Base-by-base conservation (phyloP, 441 rosid genomes). In the Arabidopsis hybrid region DNA sequence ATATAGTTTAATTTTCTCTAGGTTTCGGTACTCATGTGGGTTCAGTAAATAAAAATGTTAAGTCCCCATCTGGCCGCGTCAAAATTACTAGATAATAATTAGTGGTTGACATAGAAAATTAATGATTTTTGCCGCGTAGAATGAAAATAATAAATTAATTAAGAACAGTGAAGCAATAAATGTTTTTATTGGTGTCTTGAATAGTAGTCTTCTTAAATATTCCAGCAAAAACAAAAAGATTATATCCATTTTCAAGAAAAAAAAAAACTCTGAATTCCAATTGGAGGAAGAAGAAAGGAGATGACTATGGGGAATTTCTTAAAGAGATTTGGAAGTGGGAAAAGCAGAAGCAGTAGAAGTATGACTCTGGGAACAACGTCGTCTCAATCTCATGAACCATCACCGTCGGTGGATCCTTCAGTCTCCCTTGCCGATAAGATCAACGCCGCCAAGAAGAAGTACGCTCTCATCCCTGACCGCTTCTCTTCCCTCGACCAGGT, bases 401-500 rank as follows among this genome's bases (percentile, higher is more conserved):
- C 80, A 7, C 21, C 62, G 55, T 40, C 56, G 6, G 21, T 42
- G 6, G 26, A 40, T 51, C 18, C 40, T 70, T 3, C 43, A 31
- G 7, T 46, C 35, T 72, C 75, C 8, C 31, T 68, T n/a, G 4
- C 74, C 18, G 78, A 78, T 39, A 73, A 61, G 40, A 67, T 39
- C 29, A 67, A 39, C 8, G 70, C 66, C 55, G 56, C 71, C 1
- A 78, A 73, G 71, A 32, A 67, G 74, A 78, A 78, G 67, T 78
- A 73, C 50, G 74, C 55, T 9, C 71, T 78, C 3, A 78, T 78
- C 42, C 81, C 81, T 67, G 81, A 78, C 36, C 74, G 74, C 7
- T 78, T 78, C 74, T 31, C 81, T 56, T 67, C 81, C 7, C 65
- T 78, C 0, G 78, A 78, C 21, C 78, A 78, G 81, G 81, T 78